Evolutionary conservation across 129 eudicot species (phyloP), one percentile per base, ranked within the genome.

Genomic region (Gnaphalium uliginosum): DNA sequence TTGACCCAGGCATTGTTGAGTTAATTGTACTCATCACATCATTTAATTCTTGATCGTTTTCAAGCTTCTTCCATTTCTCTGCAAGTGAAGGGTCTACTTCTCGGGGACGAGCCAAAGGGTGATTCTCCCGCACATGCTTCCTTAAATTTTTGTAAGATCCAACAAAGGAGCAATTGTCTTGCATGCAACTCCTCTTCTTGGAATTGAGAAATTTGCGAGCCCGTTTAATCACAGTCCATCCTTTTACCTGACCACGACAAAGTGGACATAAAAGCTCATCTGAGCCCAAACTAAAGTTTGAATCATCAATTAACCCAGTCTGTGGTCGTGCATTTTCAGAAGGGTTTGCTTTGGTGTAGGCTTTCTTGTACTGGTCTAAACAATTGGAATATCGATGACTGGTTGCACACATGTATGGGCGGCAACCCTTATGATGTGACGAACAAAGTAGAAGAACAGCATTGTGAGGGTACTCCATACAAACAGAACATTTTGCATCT

Each of bases 221-320:
- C 24, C 75, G 89, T 61, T 85, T 80, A 13, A 85, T 89, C 78
- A 85, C 87, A 0, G 89, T 85, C 92, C 92, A 87, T 61, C 89
- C 92, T 78, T 87, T 87, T 4, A 87, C 87, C 77, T 82, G 85
- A 72, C 92, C 92, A 59, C 92, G 86, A 56, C 92, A 87, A 41
- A 87, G 89, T 18, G 87, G 92, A 79, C 89, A 87, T 21, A 85
- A 35, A 66, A 87, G 89, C 50, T 76, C 85, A 27, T 27, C 80
- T 35, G 79, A 66, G 19, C 33, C 64, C 50, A 50, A 43, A 58
- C 56, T 74, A 23, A 70, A 56, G 73, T 41, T 26, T 8, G 85
- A 72, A 26, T 79, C 84, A 68, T 70, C 78, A 18, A 39, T 14
- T 30, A 72, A 39, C 72, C 80, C 77, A 15, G 68, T 76, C 63